phyloP scores from a whole-genome alignment of 108 stramenopile species.

The Discostella stelligeroides region DNA sequence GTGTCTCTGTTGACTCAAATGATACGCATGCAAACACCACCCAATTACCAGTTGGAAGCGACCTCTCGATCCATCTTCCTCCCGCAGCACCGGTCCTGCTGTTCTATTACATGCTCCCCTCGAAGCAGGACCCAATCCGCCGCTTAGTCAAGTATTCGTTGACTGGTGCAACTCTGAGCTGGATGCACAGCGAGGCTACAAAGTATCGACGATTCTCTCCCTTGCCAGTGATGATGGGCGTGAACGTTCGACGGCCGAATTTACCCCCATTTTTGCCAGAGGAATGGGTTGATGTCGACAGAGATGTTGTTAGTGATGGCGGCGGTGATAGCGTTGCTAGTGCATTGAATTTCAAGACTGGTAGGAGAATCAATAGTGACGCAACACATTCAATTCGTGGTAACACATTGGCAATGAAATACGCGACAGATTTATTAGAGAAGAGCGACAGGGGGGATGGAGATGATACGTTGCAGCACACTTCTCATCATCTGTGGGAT shows the following conservation, averaged over 20 bases:
- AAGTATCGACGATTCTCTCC: slow-evolving; percentile 64
- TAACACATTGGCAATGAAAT: slow-evolving; percentile 15
- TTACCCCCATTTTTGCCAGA: slow-evolving; percentile 83
- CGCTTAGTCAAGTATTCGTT: slow-evolving; percentile 24
- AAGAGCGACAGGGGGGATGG: background rate
- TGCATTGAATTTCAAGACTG: slow-evolving; percentile 9
- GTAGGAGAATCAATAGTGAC: background rate
- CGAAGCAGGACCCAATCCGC: slow-evolving; percentile 28
- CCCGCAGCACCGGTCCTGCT: slow-evolving; percentile 71
- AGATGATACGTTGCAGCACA: background rate
- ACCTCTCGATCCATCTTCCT: slow-evolving; percentile 79
- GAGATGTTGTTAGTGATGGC: background rate
- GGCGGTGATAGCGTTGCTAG: slow-evolving; percentile 6
- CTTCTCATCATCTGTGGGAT: slow-evolving; percentile 40
- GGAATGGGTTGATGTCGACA: slow-evolving; percentile 14
- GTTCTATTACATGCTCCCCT: slow-evolving; percentile 61
- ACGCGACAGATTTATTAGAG: slow-evolving; percentile 3
- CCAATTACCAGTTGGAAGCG: slow-evolving; percentile 50
- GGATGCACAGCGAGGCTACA: slow-evolving; percentile 72
- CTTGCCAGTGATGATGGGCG: slow-evolving; percentile 50
- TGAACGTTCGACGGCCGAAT: slow-evolving; percentile 55
- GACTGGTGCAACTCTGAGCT: slow-evolving; percentile 66
- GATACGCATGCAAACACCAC: too few relatives aligned
- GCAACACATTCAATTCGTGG: slow-evolving; percentile 6
- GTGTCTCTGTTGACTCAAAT: background rate